Evolutionary conservation across 306 rosid species (phyloP).

Genomic region (Prosopis cineraria): DNA sequence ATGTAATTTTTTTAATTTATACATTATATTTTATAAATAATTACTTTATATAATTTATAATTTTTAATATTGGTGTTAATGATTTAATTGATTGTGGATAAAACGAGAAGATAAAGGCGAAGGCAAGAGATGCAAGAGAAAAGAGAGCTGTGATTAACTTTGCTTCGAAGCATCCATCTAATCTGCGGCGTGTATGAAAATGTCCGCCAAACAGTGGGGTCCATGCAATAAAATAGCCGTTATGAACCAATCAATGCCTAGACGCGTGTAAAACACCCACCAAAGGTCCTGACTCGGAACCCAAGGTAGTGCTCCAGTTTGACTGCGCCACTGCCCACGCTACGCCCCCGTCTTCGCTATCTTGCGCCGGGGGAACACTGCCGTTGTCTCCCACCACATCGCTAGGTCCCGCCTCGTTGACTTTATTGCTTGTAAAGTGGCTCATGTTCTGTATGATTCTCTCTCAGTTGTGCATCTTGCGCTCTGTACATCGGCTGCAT

Average conservation of each 20-base stretch:
- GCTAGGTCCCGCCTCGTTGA: slow-evolving; percentile 58
- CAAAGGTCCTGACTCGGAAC: slow-evolving; percentile 41
- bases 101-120: neutral
- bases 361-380: slow-evolving; percentile 39
- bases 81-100: no score
- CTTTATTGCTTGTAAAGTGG: slow-evolving; percentile 34
- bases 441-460: neutral
- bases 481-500: no score
- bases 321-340: slow-evolving; percentile 34
- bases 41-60: no score
- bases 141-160: neutral
- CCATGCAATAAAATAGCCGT: slow-evolving; percentile 43
- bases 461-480: neutral
- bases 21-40: no score
- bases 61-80: no score
- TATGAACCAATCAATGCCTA: neutral
- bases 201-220: slow-evolving; percentile 46
- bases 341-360: slow-evolving; percentile 21
- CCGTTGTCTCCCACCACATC: neutral
- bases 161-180: slow-evolving; percentile 9
- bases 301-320: slow-evolving; percentile 49
- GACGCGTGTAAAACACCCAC: slow-evolving; percentile 16
- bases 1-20: no score
- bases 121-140: neutral
- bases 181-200: neutral